These are phyloP conservation scores for Trichoderma atroviride DNA, from an alignment of 2,329 filamentous ascomycete species.

Conservation along the genomic window DNA sequence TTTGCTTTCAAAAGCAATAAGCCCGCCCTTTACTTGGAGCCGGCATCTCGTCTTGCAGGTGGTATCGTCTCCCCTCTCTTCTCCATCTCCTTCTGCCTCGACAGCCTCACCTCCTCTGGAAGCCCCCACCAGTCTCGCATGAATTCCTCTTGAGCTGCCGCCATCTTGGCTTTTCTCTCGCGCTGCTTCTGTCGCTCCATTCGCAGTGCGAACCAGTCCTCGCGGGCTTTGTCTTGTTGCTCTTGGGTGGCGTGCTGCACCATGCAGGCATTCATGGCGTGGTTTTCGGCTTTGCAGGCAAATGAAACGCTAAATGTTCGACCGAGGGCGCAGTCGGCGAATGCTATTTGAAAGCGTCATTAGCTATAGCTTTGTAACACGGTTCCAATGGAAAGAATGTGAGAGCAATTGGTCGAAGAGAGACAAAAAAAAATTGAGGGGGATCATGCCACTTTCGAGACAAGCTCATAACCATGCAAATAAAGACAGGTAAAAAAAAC, in stretches of 20 bases:
- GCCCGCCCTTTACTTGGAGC: not conserved
- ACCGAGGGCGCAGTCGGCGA: conserved; percentile 84
- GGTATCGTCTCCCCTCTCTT: conserved; percentile 56
- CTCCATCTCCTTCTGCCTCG: conserved; percentile 54
- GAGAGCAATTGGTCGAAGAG: not conserved
- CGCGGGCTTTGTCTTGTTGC: conserved; percentile 84
- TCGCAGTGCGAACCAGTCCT: conserved; percentile 87
- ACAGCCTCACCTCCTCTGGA: conserved; percentile 57
- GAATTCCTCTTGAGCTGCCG: conserved; percentile 65
- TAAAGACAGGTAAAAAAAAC: not conserved
- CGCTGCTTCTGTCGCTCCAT: conserved; percentile 69
- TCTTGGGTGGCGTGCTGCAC: conserved; percentile 78
- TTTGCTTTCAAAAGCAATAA: not conserved
- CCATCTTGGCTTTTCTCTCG: conserved; percentile 63
- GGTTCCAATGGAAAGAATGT: not conserved
- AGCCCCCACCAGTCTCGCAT: conserved; percentile 70
- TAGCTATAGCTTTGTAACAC: not conserved
- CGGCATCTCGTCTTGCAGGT: conserved; percentile 1
- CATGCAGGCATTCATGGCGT: conserved; percentile 95
- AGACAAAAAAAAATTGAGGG: not conserved
- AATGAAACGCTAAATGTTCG: conserved; percentile 88
- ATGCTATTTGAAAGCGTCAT: conserved; percentile 59
- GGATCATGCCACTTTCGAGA: conserved; percentile 2
- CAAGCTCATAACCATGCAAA: not conserved
- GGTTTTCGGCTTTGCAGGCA: conserved; percentile 76